Base-by-base conservation (phyloP, 2,329 filamentous ascomycete species). In the Pseudocercospora crystallina region DNA sequence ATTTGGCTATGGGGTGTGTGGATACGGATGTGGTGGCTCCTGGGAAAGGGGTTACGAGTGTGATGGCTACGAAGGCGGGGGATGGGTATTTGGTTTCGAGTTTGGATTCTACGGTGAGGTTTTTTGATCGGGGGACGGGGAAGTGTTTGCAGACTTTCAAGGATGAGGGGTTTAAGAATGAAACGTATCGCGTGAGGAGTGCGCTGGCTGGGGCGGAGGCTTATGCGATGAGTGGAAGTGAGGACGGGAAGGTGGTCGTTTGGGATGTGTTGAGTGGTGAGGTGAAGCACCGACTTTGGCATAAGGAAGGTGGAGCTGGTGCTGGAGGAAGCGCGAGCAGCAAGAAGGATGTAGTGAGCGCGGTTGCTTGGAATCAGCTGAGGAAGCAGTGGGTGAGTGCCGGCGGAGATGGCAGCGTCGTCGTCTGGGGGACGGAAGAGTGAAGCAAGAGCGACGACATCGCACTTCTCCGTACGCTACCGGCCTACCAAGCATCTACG, bases 201-300 rank as follows among this genome's bases (percentile, higher is more conserved):
- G 77, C 88, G 4, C 74, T 96, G 49, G 91, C 89, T 1, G 79
- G 82, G 29, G 84, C 81, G 56, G 92, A 96, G 70, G 84, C 82
- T 53, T 85, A 86, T 42, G 89, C 94, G 1, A 64, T 96, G 3
- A 87, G 83, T 43, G 92, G 92, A 7, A 90, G 90, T 63, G 91
- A 96, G 70, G 76, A 86, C 54, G 87, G 87, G 2, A 77, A 77
- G 62, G 71, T 90, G 7, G 85, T 85, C 74, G 89, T 83, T 1
- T 97, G 92, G 92, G 90, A 96, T 72, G 73, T 95, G 14, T 68
- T 96, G 47, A 86, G 80, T 5, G 91, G 89, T 1, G 80, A 84
- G 47, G 67, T 87, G 43, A 76, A 82, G 51, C 82, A 86, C 30
- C 82, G 76, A 58, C 71, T 96, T 5, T 71, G 67, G 32, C 76